Percentiles rank a stretch among this genome's conserved stretches.
These are phyloP conservation scores for Pseudoneurospora amorphoporcata DNA, from an alignment of 495 filamentous ascomycete genomes.

Conservation along the genomic window DNA sequence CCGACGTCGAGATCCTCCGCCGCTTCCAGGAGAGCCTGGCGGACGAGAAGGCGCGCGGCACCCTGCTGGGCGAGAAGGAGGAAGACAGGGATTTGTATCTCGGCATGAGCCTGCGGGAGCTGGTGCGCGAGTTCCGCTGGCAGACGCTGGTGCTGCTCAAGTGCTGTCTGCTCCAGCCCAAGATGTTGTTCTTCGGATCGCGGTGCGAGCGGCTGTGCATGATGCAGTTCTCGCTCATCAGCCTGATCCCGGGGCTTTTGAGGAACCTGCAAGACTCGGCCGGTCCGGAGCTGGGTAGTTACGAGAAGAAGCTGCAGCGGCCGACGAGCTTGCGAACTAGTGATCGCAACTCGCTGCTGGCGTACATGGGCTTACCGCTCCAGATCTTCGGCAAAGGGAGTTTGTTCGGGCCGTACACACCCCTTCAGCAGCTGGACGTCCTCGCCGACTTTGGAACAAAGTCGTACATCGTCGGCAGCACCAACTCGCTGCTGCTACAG, in stretches of 20 bases:
- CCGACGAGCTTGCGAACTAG: conserved; percentile 86
- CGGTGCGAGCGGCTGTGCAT: conserved; percentile 92
- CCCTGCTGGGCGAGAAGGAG: conserved; percentile 47
- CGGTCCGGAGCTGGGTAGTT: conserved; percentile 77
- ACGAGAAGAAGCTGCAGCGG: conserved; percentile 61
- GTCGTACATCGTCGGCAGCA: conserved; percentile 94
- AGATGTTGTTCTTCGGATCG: conserved; percentile 99
- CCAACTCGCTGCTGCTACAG: conserved; percentile 85
- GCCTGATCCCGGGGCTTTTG: conserved; percentile 83
- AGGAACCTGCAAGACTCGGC: conserved; percentile 81
- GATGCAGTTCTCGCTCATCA: conserved; percentile 94
- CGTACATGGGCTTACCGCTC: conserved; percentile 89
- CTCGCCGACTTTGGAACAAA: conserved; percentile 91
- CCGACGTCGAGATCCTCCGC: conserved; percentile 45
- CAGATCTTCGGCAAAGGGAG: conserved; percentile 96
- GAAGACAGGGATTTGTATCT: conserved; percentile 76
- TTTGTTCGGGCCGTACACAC: conserved; percentile 94
- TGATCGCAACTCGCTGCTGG: conserved; percentile 77
- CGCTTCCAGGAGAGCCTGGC: conserved; percentile 85
- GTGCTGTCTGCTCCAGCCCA: conserved; percentile 84
- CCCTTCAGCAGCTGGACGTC: conserved; percentile 88
- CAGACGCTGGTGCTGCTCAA: conserved; percentile 93
- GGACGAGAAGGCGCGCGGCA: conserved; percentile 47
- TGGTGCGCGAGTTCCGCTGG: conserved; percentile 86
- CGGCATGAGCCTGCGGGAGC: conserved; percentile 81